Evolutionary conservation across 148 eudicot genomes (phyloP), one percentile per base, ranked within the genome.

Genomic region (Persicaria maculosa): DNA sequence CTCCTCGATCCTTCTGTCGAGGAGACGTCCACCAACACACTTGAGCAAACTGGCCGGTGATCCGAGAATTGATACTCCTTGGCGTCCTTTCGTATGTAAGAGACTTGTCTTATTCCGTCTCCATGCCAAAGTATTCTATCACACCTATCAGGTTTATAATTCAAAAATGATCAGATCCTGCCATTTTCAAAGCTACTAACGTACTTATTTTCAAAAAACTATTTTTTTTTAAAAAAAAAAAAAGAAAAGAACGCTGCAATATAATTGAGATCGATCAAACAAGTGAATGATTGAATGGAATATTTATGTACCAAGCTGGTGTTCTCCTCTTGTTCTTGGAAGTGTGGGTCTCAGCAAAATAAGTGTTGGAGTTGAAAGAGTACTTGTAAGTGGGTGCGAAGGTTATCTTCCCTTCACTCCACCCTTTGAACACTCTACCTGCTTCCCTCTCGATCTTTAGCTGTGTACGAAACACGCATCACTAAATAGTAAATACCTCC

Each of bases 321-420:
- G 92, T 85, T 85, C 92, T 84, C 68, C 92, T 80, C 81, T 90
- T 90, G 83, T 77, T 80, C 55, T 85, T 88, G 20, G 96, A 81
- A 11, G 75, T 85, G 70, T 71, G 74, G 16, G 80, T 83, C 57
- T 88, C 95, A 55, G 90, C 88, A 15, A 86, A 75, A 68, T 86
- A 90, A 22, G 74, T 81, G 78, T 90, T 87, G 0, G 92, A 88
- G 77, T 90, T 85, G 71, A 72, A 78, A 50, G 84, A 86, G 65
- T 88, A 90, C 72, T 90, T 90, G 76, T 90, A 90, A 0, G 96
- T 90, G 7, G 96, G 96, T 19, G 90, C 85, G 65, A 90, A 90
- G 75, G 79, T 84, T 31, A 88, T 85, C 44, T 80, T 84, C 50
- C 92, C 96, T 84, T 90, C 96, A 76, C 80, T 81, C 96, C 96